Percentiles rank a stretch among this genome's conserved stretches.
phyloP scores from a whole-genome alignment of 2,329 filamentous ascomycete species.

The Alternaria hordeiaustralica region DNA sequence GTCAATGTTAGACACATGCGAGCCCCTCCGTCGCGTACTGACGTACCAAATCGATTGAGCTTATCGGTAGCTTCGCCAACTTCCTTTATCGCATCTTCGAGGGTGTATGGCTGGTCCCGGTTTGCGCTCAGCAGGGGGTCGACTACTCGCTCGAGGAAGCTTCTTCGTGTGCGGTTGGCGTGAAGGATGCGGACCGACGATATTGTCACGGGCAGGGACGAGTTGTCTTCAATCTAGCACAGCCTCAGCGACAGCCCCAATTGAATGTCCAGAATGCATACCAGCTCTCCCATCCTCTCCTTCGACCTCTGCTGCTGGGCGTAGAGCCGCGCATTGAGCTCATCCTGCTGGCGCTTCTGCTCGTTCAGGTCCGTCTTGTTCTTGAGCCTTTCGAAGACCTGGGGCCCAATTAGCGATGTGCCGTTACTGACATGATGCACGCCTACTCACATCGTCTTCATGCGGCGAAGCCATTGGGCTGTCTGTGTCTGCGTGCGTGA shows the following conservation, averaged over 20 bases:
- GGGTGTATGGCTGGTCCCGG: slow-evolving; percentile 71
- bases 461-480: slow-evolving; percentile 51
- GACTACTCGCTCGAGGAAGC: slow-evolving; percentile 84
- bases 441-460: slow-evolving; percentile 55
- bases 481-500: slow-evolving; percentile 34
- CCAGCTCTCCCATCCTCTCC: slow-evolving; percentile 68
- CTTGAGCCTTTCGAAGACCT: slow-evolving; percentile 66
- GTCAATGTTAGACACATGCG: slow-evolving; percentile 20
- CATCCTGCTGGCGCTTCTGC: slow-evolving; percentile 65
- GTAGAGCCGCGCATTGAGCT: slow-evolving; percentile 64
- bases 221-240: slow-evolving; percentile 76
- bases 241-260: slow-evolving; percentile 11
- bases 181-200: slow-evolving; percentile 84
- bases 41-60: slow-evolving; percentile 78
- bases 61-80: slow-evolving; percentile 74
- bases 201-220: slow-evolving; percentile 85
- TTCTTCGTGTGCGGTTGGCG: slow-evolving; percentile 79
- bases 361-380: slow-evolving; percentile 65
- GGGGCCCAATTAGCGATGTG: slow-evolving; percentile 17
- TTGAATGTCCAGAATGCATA: slow-evolving; percentile 48
- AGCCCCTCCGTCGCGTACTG: background rate
- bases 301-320: slow-evolving; percentile 68
- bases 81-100: slow-evolving; percentile 76
- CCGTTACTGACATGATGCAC: background rate
- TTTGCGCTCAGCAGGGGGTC: slow-evolving; percentile 76